phyloP scores from a whole-genome alignment of 352 stramenopile genomes.

The Pythium rhizo-oryzae region DNA sequence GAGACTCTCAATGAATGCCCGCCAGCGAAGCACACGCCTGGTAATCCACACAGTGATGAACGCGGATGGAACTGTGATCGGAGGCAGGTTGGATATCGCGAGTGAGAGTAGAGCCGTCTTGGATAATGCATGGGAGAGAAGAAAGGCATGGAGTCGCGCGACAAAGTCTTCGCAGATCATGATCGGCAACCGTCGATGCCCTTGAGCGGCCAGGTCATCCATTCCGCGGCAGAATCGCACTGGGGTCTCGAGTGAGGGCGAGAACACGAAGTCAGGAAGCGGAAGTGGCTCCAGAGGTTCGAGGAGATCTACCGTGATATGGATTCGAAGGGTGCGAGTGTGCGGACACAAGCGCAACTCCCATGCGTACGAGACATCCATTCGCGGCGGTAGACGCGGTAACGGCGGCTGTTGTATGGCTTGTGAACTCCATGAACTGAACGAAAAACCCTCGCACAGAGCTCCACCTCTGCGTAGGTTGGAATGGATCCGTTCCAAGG shows the following conservation, averaged over 20 bases:
- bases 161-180: background rate
- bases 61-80: background rate
- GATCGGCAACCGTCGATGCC: background rate
- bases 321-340: background rate
- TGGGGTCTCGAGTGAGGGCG: background rate
- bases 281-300: background rate
- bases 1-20: background rate
- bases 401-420: background rate
- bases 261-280: background rate
- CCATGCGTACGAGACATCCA: background rate
- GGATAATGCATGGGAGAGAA: background rate
- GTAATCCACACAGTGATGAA: background rate
- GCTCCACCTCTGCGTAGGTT: constrained; percentile 32
- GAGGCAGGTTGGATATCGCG: background rate
- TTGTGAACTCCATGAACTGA: constrained; percentile 31
- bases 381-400: background rate
- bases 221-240: background rate
- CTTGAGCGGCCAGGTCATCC: background rate
- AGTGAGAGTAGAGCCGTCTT: background rate
- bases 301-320: background rate
- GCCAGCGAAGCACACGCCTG: background rate
- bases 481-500: constrained; percentile 45
- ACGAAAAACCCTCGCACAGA: constrained; percentile 51
- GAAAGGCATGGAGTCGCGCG: background rate
- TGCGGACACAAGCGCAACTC: background rate